phyloP scores from a whole-genome alignment of 768 basidiomycete genomes.

The Galerina sulciceps region DNA sequence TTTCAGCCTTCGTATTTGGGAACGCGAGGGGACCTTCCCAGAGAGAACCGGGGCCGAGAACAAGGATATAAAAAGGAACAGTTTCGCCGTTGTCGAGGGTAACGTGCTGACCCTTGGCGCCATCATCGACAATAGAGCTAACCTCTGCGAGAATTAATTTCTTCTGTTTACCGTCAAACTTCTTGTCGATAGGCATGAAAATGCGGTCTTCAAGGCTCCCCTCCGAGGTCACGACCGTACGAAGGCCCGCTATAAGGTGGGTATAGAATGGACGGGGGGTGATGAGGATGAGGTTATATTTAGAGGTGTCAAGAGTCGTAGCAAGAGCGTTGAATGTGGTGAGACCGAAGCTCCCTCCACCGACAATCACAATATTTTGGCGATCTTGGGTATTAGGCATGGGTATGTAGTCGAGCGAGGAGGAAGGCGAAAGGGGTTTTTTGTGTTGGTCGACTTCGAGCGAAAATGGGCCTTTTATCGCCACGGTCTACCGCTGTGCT shows the following conservation, averaged over 20 bases:
- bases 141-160: slow-evolving; percentile 20
- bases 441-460: not conserved
- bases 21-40: slow-evolving; percentile 57
- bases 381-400: not conserved
- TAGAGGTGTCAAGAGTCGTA: slow-evolving; percentile 47
- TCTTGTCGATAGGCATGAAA: slow-evolving; percentile 48
- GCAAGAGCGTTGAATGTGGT: slow-evolving; percentile 51
- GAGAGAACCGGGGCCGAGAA: slow-evolving; percentile 59
- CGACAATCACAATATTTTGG: slow-evolving; percentile 32
- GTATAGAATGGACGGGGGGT: slow-evolving; percentile 53
- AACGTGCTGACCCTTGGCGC: slow-evolving; percentile 33
- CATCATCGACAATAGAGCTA: slow-evolving; percentile 16
- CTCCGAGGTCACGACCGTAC: slow-evolving; percentile 50
- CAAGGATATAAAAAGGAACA: slow-evolving; percentile 55
- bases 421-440: not conserved
- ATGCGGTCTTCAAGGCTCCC: slow-evolving; percentile 46
- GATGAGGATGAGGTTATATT: slow-evolving; percentile 59
- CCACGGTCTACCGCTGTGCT: too few species aligned
- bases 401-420: not conserved
- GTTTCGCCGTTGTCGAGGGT: slow-evolving; percentile 53
- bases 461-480: too few species aligned
- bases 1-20: slow-evolving; percentile 36
- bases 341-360: slow-evolving; percentile 58
- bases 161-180: slow-evolving; percentile 15
- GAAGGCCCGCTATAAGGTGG: slow-evolving; percentile 51